A percentile compares a stretch with the other conserved stretches of the same genome.
These are phyloP conservation scores for Fusarium coicis DNA, from an alignment of 2,329 filamentous ascomycete genomes.

Conservation along the genomic window DNA sequence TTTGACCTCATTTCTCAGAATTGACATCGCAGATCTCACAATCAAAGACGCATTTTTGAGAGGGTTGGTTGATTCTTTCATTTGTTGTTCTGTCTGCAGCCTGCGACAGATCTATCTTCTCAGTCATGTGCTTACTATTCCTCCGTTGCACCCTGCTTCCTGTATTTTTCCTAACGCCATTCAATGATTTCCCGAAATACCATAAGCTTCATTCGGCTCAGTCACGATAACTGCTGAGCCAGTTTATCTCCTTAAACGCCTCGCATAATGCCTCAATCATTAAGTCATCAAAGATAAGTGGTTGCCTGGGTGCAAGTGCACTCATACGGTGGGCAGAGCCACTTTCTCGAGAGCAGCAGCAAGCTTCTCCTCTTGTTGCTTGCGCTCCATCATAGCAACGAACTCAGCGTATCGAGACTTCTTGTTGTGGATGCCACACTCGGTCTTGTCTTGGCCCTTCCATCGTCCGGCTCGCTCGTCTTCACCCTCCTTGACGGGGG, in stretches of 20 bases:
- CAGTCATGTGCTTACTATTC: conserved; percentile 23
- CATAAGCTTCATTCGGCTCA: conserved; percentile 9
- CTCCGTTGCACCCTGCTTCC: conserved; percentile 9
- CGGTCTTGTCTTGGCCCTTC: conserved; percentile 96
- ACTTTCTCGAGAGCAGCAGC: conserved; percentile 45
- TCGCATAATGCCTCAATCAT: conserved; percentile 44
- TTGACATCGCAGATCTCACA: conserved; percentile 4
- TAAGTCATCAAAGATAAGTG: conserved; percentile 42
- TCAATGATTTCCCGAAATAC: conserved; percentile 30
- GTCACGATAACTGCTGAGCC: conserved; percentile 20
- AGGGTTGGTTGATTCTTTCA: conserved; percentile 15
- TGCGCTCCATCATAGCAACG: conserved; percentile 76
- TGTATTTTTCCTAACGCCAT: conserved; percentile 39
- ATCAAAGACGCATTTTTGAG: not conserved
- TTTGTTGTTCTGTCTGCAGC: conserved; percentile 29
- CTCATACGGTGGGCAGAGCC: conserved; percentile 42
- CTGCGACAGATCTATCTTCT: conserved; percentile 15
- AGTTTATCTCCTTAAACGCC: conserved; percentile 41
- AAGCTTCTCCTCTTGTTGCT: conserved; percentile 64
- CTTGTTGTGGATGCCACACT: conserved; percentile 99
- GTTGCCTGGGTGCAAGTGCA: conserved; percentile 34
- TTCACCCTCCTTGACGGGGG: conserved; percentile 88
- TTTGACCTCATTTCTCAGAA: conserved; percentile 32
- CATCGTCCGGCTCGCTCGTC: conserved; percentile 96
- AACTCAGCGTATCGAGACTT: conserved; percentile 92